Evolutionary conservation across 495 filamentous ascomycete species (phyloP).

Genomic region (Letharia lupina): DNA sequence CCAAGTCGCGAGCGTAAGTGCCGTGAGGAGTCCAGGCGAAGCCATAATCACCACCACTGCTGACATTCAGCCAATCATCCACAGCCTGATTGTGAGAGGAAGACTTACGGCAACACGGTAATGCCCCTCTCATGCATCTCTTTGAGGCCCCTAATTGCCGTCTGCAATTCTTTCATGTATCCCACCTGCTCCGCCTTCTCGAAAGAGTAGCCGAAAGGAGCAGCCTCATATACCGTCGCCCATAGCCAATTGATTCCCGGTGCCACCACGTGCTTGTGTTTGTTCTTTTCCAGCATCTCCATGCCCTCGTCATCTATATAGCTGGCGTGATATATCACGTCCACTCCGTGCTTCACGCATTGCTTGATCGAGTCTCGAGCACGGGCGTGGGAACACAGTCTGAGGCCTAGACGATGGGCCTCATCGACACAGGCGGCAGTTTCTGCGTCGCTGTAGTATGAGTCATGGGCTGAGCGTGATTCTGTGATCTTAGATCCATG

Average conservation of each 20-base stretch:
- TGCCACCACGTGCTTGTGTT: neutral
- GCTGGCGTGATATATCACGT: neutral
- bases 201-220: neutral
- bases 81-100: too few relatives aligned
- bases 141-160: neutral
- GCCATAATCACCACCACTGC: slow-evolving; percentile 37
- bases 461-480: neutral
- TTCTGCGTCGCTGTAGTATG: neutral
- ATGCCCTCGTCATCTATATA: neutral
- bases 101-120: neutral
- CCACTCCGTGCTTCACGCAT: neutral
- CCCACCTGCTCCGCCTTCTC: neutral
- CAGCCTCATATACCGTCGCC: neutral
- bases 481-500: neutral
- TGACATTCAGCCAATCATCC: neutral
- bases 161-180: neutral
- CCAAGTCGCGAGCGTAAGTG: slow-evolving; percentile 44
- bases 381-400: neutral
- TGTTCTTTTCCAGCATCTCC: neutral
- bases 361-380: neutral
- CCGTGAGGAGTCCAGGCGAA: slow-evolving; percentile 48
- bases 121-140: neutral
- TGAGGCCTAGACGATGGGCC: neutral
- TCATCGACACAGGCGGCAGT: neutral
- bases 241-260: neutral